These are phyloP conservation scores for Zasmidium cellare DNA, from an alignment of 2,329 filamentous ascomycete genomes.

Conservation along the genomic window DNA sequence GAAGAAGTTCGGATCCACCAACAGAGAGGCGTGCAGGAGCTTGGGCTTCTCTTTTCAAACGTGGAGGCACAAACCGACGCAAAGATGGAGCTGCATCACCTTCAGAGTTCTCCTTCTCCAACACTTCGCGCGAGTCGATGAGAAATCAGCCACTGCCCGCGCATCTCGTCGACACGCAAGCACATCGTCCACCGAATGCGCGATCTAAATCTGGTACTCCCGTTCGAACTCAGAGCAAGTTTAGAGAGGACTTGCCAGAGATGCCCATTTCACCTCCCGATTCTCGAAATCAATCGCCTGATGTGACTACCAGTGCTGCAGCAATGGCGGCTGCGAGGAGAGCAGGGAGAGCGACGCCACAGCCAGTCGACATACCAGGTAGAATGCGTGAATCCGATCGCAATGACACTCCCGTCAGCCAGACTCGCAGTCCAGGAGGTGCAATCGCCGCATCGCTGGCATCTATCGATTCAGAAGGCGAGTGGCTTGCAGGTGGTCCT, in stretches of 20 bases:
- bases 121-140: conserved; percentile 88
- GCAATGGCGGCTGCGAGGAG: conserved; percentile 43
- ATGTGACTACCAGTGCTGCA: conserved; percentile 52
- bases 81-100: conserved; percentile 52
- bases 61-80: conserved; percentile 45
- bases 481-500: conserved; percentile 79
- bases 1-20: conserved; percentile 45
- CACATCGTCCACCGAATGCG: conserved; percentile 36
- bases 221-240: conserved; percentile 83
- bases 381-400: conserved; percentile 25
- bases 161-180: conserved; percentile 43
- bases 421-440: conserved; percentile 17
- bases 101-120: conserved; percentile 75
- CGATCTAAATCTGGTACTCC: conserved; percentile 59
- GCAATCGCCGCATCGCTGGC: conserved; percentile 78
- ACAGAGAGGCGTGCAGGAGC: conserved; percentile 48
- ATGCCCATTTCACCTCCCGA: conserved; percentile 81
- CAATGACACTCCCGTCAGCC: conserved; percentile 43
- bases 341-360: conserved; percentile 30
- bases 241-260: conserved; percentile 88
- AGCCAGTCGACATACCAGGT: conserved; percentile 20
- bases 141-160: conserved; percentile 55
- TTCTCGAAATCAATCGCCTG: conserved; percentile 77
- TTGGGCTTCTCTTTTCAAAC: conserved; percentile 75
- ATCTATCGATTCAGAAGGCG: conserved; percentile 92